Evolutionary conservation across 495 filamentous ascomycete genomes (phyloP).

Genomic region (Aspergillus heteromorphus): DNA sequence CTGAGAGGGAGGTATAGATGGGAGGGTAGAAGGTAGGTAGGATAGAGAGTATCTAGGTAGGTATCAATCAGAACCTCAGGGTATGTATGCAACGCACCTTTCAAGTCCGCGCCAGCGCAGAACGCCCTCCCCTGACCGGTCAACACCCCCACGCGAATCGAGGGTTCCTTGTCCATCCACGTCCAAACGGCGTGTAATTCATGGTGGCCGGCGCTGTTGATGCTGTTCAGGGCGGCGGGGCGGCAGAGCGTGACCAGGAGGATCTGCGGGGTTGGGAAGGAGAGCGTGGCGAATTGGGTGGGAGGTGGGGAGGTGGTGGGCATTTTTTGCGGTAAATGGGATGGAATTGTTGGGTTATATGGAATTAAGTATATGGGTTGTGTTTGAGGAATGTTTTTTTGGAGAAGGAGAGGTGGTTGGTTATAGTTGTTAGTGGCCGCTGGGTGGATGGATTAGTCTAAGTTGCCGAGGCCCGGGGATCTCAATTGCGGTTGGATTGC

Average conservation of each 20-base stretch:
- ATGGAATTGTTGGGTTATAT: neutral
- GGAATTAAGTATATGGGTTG: neutral
- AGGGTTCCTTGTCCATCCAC: conserved; percentile 54
- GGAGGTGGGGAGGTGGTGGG: conserved; percentile 33
- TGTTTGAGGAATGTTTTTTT: neutral
- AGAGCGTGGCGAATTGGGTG: conserved; percentile 32
- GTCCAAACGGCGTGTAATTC: conserved; percentile 50
- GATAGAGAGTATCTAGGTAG: no score
- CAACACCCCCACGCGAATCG: conserved; percentile 48
- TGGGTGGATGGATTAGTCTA: no score
- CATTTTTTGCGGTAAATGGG: no score
- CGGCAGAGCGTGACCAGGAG: conserved; percentile 46
- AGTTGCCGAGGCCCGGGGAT: conserved; percentile 31
- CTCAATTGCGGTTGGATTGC: neutral
- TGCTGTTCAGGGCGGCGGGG: conserved; percentile 44
- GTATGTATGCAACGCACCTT: conserved; percentile 27
- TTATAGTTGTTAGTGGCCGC: neutral
- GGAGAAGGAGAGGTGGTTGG: neutral
- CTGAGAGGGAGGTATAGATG: no score
- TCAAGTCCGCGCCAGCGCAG: conserved; percentile 56
- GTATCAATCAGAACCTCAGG: no score
- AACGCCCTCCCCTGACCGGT: conserved; percentile 54
- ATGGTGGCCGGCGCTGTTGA: conserved; percentile 44
- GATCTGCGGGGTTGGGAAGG: conserved; percentile 44
- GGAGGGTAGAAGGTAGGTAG: no score